Evolutionary conservation across 2,329 filamentous ascomycete genomes (phyloP).

Genomic region (Pezicula carpinea): DNA sequence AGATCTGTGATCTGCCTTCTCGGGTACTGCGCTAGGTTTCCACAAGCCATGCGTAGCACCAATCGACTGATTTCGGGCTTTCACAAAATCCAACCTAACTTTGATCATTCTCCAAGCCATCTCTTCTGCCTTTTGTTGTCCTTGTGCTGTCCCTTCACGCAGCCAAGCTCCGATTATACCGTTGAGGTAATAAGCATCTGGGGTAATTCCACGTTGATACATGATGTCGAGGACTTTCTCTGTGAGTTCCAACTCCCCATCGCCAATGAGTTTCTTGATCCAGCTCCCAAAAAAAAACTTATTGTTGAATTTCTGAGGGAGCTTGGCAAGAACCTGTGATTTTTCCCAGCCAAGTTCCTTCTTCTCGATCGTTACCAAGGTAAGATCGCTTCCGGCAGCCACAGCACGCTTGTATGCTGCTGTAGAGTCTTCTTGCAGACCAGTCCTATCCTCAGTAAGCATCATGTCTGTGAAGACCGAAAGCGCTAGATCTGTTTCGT

Average conservation of each 20-base stretch:
- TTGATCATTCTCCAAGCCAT: constrained; percentile 76
- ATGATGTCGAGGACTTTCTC: constrained; percentile 71
- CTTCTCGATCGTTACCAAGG: constrained; percentile 14
- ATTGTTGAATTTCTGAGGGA: constrained; percentile 56
- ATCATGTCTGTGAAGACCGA: constrained; percentile 89
- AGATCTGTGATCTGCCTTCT: constrained; percentile 26
- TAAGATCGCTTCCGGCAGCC: constrained; percentile 8
- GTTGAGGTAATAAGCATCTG: constrained; percentile 74
- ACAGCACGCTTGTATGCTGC: constrained; percentile 12
- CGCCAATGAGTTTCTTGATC: constrained; percentile 77
- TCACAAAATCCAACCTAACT: constrained; percentile 59
- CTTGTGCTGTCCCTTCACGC: constrained; percentile 50
- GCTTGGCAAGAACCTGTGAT: constrained; percentile 34
- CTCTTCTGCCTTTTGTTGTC: constrained; percentile 58
- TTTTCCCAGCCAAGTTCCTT: constrained; percentile 31
- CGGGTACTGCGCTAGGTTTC: constrained; percentile 5
- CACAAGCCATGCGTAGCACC: constrained; percentile 10
- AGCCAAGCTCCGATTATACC: constrained; percentile 77
- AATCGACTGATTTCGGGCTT: constrained; percentile 32
- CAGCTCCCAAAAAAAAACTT: constrained; percentile 84
- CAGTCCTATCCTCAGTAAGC: constrained; percentile 27
- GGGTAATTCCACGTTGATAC: constrained; percentile 61
- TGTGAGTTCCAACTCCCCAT: constrained; percentile 66
- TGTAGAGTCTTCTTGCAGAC: constrained; percentile 18
- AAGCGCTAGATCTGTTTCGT: constrained; percentile 62